Conservation (phyloP, 768 basidiomycete species). For the Neoboletus brunneissimus region DNA sequence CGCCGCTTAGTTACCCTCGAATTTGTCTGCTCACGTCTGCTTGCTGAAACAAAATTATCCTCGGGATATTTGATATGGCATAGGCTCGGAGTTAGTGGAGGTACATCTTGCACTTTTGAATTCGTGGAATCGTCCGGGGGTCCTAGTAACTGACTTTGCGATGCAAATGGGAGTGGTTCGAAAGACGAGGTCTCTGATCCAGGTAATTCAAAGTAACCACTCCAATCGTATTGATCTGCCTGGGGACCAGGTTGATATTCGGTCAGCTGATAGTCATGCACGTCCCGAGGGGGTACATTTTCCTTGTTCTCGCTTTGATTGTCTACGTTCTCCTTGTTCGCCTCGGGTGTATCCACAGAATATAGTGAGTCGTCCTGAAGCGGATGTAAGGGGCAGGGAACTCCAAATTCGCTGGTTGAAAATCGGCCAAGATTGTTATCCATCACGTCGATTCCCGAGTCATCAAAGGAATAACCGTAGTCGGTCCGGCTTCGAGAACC, state of each 20-base stretch:
- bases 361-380: conserved; percentile 8
- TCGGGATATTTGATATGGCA: not conserved
- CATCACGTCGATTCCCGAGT: conserved; percentile 13
- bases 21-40: not conserved
- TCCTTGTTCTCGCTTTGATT: conserved; percentile 15
- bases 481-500: not conserved
- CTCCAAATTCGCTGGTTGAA: conserved; percentile 5
- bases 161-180: conserved; percentile 25
- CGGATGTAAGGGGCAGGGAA: not conserved
- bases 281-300: conserved; percentile 11
- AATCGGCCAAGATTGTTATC: conserved; percentile 4
- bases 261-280: not conserved
- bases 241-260: not conserved
- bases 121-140: conserved; percentile 1
- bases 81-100: conserved; percentile 5
- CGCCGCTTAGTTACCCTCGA: conserved; percentile 20
- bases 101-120: conserved; percentile 1
- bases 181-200: conserved; percentile 19
- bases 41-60: not conserved
- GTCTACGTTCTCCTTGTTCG: conserved; percentile 16
- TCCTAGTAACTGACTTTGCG: conserved; percentile 15
- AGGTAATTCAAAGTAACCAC: conserved; percentile 21
- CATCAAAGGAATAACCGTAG: conserved; percentile 8
- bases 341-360: not conserved
- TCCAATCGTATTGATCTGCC: conserved; percentile 21